Evolutionary conservation across 1,284 basidiomycete species (phyloP), one percentile per base, ranked within the genome.

Genomic region (Ustilago esculenta): DNA sequence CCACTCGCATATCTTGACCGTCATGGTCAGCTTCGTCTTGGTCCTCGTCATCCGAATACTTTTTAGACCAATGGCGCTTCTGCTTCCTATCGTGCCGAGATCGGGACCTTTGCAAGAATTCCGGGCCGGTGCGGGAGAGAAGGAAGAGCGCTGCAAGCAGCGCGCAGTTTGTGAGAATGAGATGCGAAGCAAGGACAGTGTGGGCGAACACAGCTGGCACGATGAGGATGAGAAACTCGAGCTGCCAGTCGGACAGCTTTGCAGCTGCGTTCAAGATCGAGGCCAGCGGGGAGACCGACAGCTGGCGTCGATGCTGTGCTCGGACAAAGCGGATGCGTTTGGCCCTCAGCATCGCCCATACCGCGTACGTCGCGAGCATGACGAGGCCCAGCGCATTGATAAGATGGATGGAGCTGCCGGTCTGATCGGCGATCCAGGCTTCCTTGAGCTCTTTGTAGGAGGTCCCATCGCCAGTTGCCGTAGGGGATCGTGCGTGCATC

Each of bases 401-500:
- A 76, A 90, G 88, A 2, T 83, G 83, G 10, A 96, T 85, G 5
- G 88, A 88, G 0, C 90, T 90, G 2, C 94, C 94, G 3, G 86
- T 87, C 82, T 87, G 88, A 39, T 89, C 88, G 15, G 92, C 89
- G 41, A 94, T 90, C 77, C 94, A 98, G 0, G 88, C 88, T 84
- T 94, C 91, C 83, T 97, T 97, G 21, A 87, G 88, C 15, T 85
- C 72, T 83, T 93, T 94, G 86, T 96, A 96, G 9, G 67, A 60
- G 4, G 50, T 12, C 1, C 5, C 36, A 5, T 34, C 40, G 23
- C 17, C n/a, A 18, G 18, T 5, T 18, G 46, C 6, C 3, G 48
- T 18, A 18, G 12, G 8, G 18, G 20, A 8, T 7, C 17, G 21
- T 6, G 20, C 18, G 2, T 23, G 5, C 24, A 39, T 5, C 23